Conservation (phyloP, 176 grass and related monocot genomes). For the Cenchrus americanus region DNA sequence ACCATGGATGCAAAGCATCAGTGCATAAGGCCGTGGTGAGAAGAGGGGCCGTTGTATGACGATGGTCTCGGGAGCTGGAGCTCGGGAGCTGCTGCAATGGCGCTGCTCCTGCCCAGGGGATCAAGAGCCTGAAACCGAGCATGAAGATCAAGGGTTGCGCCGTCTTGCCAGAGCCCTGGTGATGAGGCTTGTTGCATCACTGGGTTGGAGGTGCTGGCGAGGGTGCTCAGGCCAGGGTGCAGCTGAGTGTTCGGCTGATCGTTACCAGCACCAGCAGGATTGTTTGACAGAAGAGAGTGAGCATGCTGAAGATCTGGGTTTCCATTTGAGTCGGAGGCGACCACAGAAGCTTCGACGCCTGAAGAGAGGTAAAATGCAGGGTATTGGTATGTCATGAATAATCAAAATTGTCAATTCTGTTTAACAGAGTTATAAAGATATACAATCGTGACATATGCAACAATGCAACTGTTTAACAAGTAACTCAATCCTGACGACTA, state of each 20-base stretch:
- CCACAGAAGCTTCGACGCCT: conserved; percentile 60
- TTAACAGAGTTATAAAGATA: background rate
- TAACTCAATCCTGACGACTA: background rate
- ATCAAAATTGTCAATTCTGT: background rate
- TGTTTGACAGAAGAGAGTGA: conserved; percentile 99
- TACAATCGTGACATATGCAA: background rate
- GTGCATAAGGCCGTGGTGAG: conserved; percentile 39
- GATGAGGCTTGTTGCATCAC: conserved; percentile 34
- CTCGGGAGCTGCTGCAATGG: background rate
- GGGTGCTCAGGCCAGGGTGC: conserved; percentile 24
- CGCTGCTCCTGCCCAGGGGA: background rate
- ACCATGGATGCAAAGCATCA: conserved; percentile 16
- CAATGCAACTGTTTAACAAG: background rate
- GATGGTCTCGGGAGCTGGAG: conserved; percentile 37
- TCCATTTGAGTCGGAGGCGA: conserved; percentile 52
- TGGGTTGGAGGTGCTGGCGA: conserved; percentile 19
- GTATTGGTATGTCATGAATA: background rate
- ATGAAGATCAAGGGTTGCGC: background rate
- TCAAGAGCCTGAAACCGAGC: conserved; percentile 28
- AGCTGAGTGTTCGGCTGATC: conserved; percentile 37
- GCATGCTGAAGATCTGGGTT: conserved; percentile 76
- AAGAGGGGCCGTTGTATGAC: background rate
- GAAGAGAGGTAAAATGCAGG: conserved; percentile 9
- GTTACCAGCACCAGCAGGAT: conserved; percentile 23
- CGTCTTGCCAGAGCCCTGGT: conserved; percentile 31